Conservation (phyloP, 306 rosid species). For the Pachyrhizus erosus region DNA sequence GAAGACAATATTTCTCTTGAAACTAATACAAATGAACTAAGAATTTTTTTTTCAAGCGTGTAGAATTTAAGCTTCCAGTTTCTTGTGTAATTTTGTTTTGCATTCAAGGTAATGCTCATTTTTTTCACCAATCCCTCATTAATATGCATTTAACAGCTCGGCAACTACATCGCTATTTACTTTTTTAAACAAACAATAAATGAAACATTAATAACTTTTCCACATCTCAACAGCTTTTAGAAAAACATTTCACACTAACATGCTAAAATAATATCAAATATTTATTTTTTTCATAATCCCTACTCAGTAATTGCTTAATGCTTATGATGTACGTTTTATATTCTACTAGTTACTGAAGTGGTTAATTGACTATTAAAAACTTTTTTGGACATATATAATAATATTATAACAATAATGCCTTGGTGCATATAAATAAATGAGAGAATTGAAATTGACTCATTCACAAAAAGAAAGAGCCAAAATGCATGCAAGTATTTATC, state of each 20-base stretch:
- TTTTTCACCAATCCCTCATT: background rate
- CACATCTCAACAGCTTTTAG: conserved; percentile 15
- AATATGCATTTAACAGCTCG: conserved; percentile 1
- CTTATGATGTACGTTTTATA: background rate
- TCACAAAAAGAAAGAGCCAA: conserved; percentile 32
- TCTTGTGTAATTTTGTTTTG: no score
- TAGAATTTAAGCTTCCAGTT: background rate
- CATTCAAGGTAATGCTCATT: background rate
- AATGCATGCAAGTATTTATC: background rate
- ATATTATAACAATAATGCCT: background rate
- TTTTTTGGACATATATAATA: background rate
- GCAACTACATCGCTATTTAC: conserved; percentile 9
- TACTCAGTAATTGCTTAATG: background rate
- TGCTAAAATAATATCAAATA: background rate
- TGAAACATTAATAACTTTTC: conserved; percentile 22
- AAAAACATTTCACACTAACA: background rate
- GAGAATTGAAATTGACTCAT: conserved; percentile 15
- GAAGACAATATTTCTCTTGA: background rate
- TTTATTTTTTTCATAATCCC: background rate
- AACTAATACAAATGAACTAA: no score
- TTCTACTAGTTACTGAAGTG: background rate
- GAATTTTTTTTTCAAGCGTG: no score
- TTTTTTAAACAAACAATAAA: background rate
- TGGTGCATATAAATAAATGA: background rate
- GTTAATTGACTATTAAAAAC: background rate